Evolutionary conservation across 768 basidiomycete genomes (phyloP), one percentile per base, ranked within the genome.

Genomic region (Panellus pusillus): DNA sequence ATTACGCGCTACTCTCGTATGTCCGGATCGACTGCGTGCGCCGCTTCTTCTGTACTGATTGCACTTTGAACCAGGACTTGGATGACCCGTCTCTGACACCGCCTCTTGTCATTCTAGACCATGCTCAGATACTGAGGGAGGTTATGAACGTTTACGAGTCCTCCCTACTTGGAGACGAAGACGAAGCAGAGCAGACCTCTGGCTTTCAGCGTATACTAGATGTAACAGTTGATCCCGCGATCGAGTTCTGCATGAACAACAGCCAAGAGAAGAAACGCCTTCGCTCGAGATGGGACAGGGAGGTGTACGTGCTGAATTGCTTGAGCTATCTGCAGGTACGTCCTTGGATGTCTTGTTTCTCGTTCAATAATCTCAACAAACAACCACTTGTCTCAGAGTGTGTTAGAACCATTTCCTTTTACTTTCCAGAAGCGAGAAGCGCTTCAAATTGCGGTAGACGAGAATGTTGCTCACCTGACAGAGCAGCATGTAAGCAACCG

Each of bases 101-200:
- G 1, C 93, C 95, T 0, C 74, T 87, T 6, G 74, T 80, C 0
- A 82, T 98, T 17, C 80, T 93, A 31, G 93, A 97, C 60, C 86
- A 93, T 39, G 78, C 82, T 0, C 89, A 92, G 56, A 84, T 91
- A 52, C 76, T 98, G 9, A 85, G 89, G 12, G 93, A 98, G 67
- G 84, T 97, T 58, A 89, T 95, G 83, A 70, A 77, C 1, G 93
- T 97, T 6, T 95, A 96, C 67, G 84, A 91, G 31, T 88, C 89
- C 0, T 94, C 94, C 0, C 78, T 95, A 28, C 74, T 93, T 9
- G 88, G 84, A 9, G 82, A 85, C 28, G 81, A 83, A 55, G 73
- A 79, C 38, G 67, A 73, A 38, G 70, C 63, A 13, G 72, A 74
- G 42, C 66, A 72, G 47, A 67, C 61, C 24, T 66, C 74, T 6